Percentiles rank a stretch among this genome's conserved stretches.
phyloP scores from a whole-genome alignment of 495 filamentous ascomycete species.

The Aspergillus leporis region DNA sequence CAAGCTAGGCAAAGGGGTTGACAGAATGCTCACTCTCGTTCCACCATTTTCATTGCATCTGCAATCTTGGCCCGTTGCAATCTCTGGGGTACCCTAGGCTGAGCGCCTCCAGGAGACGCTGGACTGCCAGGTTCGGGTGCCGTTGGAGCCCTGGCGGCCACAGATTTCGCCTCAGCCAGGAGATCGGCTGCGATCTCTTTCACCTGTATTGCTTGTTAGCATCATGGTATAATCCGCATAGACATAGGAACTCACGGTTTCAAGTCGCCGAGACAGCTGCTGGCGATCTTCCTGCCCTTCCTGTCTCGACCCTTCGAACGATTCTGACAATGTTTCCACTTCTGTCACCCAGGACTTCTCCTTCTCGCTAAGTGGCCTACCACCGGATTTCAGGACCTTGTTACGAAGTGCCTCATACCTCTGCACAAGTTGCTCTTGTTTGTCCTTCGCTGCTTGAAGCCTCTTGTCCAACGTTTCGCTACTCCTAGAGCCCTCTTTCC shows the following conservation, averaged over 20 bases:
- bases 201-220: slow-evolving; percentile 34
- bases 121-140: slow-evolving; percentile 32
- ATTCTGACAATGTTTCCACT: slow-evolving; percentile 51
- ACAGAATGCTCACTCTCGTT: slow-evolving; percentile 56
- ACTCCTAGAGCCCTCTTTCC: slow-evolving; percentile 40
- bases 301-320: slow-evolving; percentile 25
- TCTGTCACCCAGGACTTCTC: slow-evolving; percentile 69
- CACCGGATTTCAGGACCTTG: slow-evolving; percentile 57
- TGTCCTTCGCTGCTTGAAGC: slow-evolving; percentile 57
- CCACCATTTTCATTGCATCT: slow-evolving; percentile 69
- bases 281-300: slow-evolving; percentile 30
- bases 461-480: slow-evolving; percentile 59
- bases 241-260: slow-evolving; percentile 38
- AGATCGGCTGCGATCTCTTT: slow-evolving; percentile 53
- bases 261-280: slow-evolving; percentile 36
- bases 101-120: slow-evolving; percentile 28
- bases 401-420: slow-evolving; percentile 66
- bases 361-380: slow-evolving; percentile 69
- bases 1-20: slow-evolving; percentile 32
- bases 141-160: slow-evolving; percentile 30
- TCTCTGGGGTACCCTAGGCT: slow-evolving; percentile 61
- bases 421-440: slow-evolving; percentile 57
- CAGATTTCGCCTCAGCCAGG: slow-evolving; percentile 46
- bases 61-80: slow-evolving; percentile 66
- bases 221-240: neutral